These are phyloP conservation scores for Sideroxylon spinosum DNA, from an alignment of 179 eudicot species.

Conservation along the genomic window DNA sequence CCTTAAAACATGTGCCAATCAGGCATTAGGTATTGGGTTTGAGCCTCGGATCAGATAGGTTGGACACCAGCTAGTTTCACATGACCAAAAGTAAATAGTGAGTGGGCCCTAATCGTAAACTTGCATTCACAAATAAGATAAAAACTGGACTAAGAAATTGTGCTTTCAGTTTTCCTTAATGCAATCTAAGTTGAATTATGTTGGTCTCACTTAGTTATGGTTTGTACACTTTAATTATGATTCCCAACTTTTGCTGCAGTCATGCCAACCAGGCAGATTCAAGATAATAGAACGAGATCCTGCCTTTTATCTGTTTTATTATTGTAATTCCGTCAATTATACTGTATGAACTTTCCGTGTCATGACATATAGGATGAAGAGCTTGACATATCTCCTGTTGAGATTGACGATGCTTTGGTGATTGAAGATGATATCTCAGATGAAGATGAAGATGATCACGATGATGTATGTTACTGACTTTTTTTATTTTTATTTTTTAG, in stretches of 20 bases:
- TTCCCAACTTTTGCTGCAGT: background rate
- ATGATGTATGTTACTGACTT: constrained; percentile 56
- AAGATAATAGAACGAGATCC: background rate
- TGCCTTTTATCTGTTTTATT: background rate
- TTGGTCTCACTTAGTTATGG: background rate
- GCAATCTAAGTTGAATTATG: background rate
- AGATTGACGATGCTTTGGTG: constrained; percentile 87
- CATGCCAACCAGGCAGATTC: background rate
- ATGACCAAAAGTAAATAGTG: too few relatives aligned
- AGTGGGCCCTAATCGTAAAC: background rate
- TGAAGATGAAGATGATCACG: constrained; percentile 92
- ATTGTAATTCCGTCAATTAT: background rate
- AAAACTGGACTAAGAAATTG: background rate
- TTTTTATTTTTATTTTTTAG: background rate
- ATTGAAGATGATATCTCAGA: constrained; percentile 96
- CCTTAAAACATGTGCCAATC: too few relatives aligned
- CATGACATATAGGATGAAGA: constrained; percentile 72
- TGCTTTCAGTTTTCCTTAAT: background rate
- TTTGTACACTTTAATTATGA: background rate
- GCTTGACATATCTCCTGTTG: constrained; percentile 77
- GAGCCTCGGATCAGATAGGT: too few relatives aligned
- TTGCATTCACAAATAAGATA: background rate
- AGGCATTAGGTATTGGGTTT: too few relatives aligned
- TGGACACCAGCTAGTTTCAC: too few relatives aligned
- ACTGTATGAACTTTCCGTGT: constrained; percentile 9